Evolutionary conservation across 495 filamentous ascomycete genomes (phyloP), one percentile per base, ranked within the genome.

Genomic region (Echria macrotheca): DNA sequence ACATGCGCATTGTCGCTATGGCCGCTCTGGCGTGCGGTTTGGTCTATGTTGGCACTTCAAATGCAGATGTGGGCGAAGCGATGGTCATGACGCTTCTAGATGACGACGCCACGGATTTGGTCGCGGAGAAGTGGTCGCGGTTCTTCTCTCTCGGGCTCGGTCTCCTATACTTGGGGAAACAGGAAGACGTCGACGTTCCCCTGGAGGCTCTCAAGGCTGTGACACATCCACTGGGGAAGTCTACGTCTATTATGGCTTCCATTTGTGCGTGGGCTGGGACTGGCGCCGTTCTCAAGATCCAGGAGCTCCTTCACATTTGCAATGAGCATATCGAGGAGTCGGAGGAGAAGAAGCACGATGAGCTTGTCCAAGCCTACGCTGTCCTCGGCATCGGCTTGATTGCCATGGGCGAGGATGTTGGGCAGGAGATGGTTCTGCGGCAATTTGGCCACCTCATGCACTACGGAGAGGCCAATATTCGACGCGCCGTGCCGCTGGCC

Each of bases 401-500:
- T 47, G 85, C 93, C 15, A 97, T 97, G 93, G 93, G 93, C 49
- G 93, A 99, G 68, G 94, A 99, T 38, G 83, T 97, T 53, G 94
- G 94, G 7, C 91, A 97, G 65, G 93, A 99, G 58, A 99, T 99
- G 93, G 89, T 96, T 39, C 77, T 99, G 19, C 83, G 93, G 33
- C 91, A 95, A 57, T 97, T 99, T 59, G 93, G 91, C 42, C 93
- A 99, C 64, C 76, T 99, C 28, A 99, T 99, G 93, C 93, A 99
- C 71, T 99, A 99, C 59, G 91, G 94, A 41, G 93, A 96, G 56
- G 77, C 89, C 61, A 96, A 97, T 64, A 99, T 99, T 58, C 87
- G 93, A 22, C 89, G 88, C 57, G 91, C 89, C 22, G 94, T 99
- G 17, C 93, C 93, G 17, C 75, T 99, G n/a, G 93, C 93, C 15